Conservation (phyloP, 768 basidiomycete species). For the Imleria badia region DNA sequence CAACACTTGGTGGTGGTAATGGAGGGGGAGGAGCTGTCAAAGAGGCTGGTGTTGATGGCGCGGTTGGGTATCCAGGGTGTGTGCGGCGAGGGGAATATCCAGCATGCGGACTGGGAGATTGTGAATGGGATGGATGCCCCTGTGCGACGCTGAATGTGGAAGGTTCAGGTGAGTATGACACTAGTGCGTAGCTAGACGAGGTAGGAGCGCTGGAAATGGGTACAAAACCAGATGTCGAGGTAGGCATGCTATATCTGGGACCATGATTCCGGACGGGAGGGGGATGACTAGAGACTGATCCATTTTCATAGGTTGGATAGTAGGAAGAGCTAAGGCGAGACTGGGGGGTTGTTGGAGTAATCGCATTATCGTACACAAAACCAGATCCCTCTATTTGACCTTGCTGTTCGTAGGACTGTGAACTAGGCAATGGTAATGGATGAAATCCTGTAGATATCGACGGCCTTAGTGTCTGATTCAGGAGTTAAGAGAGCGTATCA, state of each 20-base stretch:
- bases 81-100: slow-evolving; percentile 23
- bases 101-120: slow-evolving; percentile 18
- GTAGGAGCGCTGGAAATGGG: slow-evolving; percentile 44
- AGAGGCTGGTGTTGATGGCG: slow-evolving; percentile 10
- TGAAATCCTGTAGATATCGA: slow-evolving; percentile 37
- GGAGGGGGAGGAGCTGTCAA: slow-evolving; percentile 4
- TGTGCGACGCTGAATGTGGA: slow-evolving; percentile 33
- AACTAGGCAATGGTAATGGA: slow-evolving; percentile 32
- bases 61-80: slow-evolving; percentile 12
- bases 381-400: slow-evolving; percentile 32
- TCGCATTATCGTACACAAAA: slow-evolving; percentile 40
- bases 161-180: slow-evolving; percentile 36
- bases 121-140: slow-evolving; percentile 41
- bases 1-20: slow-evolving; percentile 9
- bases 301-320: slow-evolving; percentile 46
- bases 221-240: slow-evolving; percentile 67
- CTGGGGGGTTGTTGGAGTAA: slow-evolving; percentile 38
- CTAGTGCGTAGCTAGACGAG: slow-evolving; percentile 37
- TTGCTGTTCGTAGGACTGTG: slow-evolving; percentile 41
- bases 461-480: slow-evolving; percentile 36
- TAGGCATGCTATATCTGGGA: slow-evolving; percentile 66
- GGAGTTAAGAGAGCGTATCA: slow-evolving; percentile 29
- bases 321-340: slow-evolving; percentile 39
- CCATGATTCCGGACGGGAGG: slow-evolving; percentile 42
- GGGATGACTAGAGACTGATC: slow-evolving; percentile 27